These are phyloP conservation scores for Aspergillus neoniger DNA, from an alignment of 2,329 filamentous ascomycete genomes.

Conservation along the genomic window DNA sequence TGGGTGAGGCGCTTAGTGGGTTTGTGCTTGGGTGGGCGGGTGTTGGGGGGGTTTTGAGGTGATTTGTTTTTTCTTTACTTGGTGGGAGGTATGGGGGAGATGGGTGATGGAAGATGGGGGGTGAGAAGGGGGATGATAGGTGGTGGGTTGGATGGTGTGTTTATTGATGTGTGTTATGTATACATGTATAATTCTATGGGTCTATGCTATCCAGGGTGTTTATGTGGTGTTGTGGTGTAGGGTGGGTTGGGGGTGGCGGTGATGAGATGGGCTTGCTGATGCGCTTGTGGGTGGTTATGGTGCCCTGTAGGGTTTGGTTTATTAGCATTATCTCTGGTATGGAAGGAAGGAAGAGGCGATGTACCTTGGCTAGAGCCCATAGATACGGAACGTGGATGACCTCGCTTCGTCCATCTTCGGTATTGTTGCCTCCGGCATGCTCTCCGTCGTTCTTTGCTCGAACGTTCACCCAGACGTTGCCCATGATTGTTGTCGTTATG, in stretches of 20 bases:
- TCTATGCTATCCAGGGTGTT: neutral
- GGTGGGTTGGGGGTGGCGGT: neutral
- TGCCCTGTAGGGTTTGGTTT: conserved; percentile 19
- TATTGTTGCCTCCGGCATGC: conserved; percentile 2
- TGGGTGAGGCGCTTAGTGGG: conserved; percentile 50
- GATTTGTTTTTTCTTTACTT: conserved; percentile 15
- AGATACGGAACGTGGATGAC: conserved; percentile 36
- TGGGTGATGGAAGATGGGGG: too few species aligned
- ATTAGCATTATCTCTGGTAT: neutral
- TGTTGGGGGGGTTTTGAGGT: conserved; percentile 50
- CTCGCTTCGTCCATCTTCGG: conserved; percentile 26
- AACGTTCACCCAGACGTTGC: conserved; percentile 56
- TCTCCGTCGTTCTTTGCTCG: conserved; percentile 22
- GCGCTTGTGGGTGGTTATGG: conserved; percentile 28
- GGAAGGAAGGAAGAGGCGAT: neutral
- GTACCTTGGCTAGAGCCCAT: conserved; percentile 34
- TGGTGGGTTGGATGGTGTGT: neutral
- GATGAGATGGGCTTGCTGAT: conserved; percentile 21
- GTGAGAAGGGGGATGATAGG: neutral
- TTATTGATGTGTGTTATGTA: conserved; percentile 1
- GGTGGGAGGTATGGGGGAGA: neutral
- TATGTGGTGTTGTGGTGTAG: neutral
- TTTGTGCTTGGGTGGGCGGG: conserved; percentile 53
- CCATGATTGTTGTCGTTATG: conserved; percentile 48
- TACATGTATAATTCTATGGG: neutral